These are phyloP conservation scores for Boletus rubropictus DNA, from an alignment of 768 basidiomycete species.

Conservation along the genomic window DNA sequence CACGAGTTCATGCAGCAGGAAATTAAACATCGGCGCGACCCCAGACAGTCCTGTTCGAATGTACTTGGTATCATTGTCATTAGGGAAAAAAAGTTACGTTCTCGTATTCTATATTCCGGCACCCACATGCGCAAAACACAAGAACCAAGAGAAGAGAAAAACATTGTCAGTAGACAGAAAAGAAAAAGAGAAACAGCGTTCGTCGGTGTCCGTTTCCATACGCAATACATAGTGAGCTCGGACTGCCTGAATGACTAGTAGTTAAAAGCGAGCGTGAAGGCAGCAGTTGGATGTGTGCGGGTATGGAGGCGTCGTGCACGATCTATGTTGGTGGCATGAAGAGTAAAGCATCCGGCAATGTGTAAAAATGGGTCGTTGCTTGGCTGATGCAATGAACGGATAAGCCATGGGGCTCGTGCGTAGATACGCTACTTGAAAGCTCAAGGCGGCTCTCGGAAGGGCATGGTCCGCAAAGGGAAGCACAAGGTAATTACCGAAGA, in stretches of 20 bases:
- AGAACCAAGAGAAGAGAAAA: conserved; percentile 11
- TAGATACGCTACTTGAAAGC: conserved; percentile 18
- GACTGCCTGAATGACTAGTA: conserved; percentile 5
- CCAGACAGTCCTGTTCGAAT: conserved; percentile 18
- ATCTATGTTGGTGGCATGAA: conserved; percentile 13
- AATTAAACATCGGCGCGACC: background rate
- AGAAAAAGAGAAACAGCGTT: conserved; percentile 7
- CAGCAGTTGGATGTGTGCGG: conserved; percentile 5
- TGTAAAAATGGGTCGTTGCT: conserved; percentile 16
- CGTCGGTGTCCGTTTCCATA: conserved; percentile 26
- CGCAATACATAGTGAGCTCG: conserved; percentile 21
- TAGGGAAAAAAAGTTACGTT: conserved; percentile 20
- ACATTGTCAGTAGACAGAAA: conserved; percentile 13
- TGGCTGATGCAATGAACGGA: conserved; percentile 26
- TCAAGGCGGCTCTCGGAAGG: conserved; percentile 15
- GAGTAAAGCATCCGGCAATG: conserved; percentile 21
- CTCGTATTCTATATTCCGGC: conserved; percentile 26
- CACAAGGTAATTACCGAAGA: conserved; percentile 28
- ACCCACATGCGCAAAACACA: conserved; percentile 15
- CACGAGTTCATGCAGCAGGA: too few relatives aligned
- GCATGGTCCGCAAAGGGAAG: conserved; percentile 20
- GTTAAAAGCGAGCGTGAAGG: conserved; percentile 21
- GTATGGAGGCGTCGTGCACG: conserved; percentile 6
- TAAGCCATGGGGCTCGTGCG: conserved; percentile 13
- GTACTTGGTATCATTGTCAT: conserved; percentile 22